Evolutionary conservation across 306 rosid species (phyloP).

Genomic region (Vigna angularis): DNA sequence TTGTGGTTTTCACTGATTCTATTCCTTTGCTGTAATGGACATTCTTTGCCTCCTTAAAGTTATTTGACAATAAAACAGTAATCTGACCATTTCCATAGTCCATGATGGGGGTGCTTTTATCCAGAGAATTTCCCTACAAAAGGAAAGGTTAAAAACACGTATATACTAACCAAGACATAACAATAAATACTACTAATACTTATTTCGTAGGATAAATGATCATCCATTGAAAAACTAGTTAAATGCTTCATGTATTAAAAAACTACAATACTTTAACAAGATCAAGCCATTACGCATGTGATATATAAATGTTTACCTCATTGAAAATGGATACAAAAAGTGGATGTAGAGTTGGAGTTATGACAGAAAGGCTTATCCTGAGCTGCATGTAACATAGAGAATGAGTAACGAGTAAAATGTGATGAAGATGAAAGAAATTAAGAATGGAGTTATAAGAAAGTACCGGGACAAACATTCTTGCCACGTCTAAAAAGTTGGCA

Average conservation of each 20-base stretch:
- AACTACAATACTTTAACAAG: too few relatives aligned
- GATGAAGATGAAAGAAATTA: not conserved
- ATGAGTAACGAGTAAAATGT: not conserved
- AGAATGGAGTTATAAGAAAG: not conserved
- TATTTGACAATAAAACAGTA: not conserved
- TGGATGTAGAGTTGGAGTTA: not conserved
- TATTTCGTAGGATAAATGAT: not conserved
- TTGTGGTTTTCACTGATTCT: not conserved
- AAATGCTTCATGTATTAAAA: too few relatives aligned
- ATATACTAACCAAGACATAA: not conserved
- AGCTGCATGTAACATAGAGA: not conserved
- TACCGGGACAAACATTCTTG: not conserved
- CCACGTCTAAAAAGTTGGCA: not conserved
- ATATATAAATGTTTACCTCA: not conserved
- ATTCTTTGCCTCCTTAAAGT: not conserved
- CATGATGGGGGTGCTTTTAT: not conserved
- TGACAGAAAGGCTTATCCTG: not conserved
- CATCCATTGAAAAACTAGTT: not conserved
- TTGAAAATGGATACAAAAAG: not conserved
- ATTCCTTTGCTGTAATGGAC: not conserved
- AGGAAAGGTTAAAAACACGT: not conserved
- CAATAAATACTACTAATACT: too few relatives aligned
- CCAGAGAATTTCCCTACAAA: not conserved
- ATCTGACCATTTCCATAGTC: not conserved
- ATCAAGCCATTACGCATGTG: too few relatives aligned